A percentile compares a stretch with the other conserved stretches of the same genome.
phyloP scores from a whole-genome alignment of 73 alveolate genomes.

The Tetrahymena borealis region DNA sequence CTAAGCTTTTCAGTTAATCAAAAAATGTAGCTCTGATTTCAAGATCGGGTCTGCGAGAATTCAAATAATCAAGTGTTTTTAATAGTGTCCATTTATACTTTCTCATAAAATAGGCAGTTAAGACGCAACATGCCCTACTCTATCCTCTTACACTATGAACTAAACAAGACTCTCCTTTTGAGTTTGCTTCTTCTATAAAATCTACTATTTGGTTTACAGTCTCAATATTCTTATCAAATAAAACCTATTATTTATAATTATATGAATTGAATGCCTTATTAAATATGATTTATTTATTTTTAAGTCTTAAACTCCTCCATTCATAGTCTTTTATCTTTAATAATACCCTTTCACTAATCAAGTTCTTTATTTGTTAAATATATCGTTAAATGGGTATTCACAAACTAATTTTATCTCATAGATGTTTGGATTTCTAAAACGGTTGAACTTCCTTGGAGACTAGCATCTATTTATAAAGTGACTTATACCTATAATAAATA shows the following conservation, averaged over 20 bases:
- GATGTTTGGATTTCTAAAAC: no score
- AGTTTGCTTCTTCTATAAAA: conserved; percentile 80
- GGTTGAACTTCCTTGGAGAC: no score
- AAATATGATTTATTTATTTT: background rate
- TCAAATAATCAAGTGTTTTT: conserved; percentile 67
- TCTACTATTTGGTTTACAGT: conserved; percentile 77
- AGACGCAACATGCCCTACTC: conserved; percentile 78
- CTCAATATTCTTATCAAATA: conserved; percentile 71
- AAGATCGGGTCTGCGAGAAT: conserved; percentile 72
- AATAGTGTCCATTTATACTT: conserved; percentile 73
- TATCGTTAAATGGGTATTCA: no score
- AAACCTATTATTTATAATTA: conserved; percentile 52
- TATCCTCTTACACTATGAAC: conserved; percentile 92
- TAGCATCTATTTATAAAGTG: background rate
- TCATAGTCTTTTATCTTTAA: no score
- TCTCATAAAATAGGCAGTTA: conserved; percentile 84
- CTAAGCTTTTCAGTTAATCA: conserved; percentile 56
- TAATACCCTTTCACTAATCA: no score
- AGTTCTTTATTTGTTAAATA: no score
- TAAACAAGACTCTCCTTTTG: conserved; percentile 73
- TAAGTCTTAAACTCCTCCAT: background rate
- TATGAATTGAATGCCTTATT: background rate
- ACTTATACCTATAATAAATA: background rate
- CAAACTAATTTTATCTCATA: no score
- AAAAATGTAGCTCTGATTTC: conserved; percentile 72